Conservation (phyloP, 129 eudicot species). For the Glebionis coronaria region DNA sequence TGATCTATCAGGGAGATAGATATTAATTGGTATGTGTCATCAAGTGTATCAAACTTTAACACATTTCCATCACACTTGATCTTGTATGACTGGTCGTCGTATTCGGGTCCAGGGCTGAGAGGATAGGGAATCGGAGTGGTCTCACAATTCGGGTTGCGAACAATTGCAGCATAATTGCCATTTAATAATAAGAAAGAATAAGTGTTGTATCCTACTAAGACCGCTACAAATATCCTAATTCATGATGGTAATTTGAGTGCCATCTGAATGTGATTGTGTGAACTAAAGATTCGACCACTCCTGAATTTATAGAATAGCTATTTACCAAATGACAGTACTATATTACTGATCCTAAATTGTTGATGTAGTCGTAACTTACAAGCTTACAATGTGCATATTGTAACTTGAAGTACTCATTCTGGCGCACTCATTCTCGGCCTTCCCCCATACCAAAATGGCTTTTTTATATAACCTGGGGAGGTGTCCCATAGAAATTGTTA, state of each 20-base stretch:
- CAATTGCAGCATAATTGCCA: conserved; percentile 5
- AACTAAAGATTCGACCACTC: conserved; percentile 15
- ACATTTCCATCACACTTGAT: conserved; percentile 37
- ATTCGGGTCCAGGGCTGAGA: conserved; percentile 48
- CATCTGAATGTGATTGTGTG: conserved; percentile 13
- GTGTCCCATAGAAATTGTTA: too few species aligned
- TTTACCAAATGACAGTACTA: not conserved
- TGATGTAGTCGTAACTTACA: not conserved
- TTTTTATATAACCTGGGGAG: too few species aligned
- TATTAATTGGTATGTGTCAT: conserved; percentile 44
- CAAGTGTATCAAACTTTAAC: conserved; percentile 44
- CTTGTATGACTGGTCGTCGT: conserved; percentile 53
- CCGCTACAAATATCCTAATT: not conserved
- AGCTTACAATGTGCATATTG: not conserved
- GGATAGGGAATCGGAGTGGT: conserved; percentile 58
- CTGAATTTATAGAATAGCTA: conserved; percentile 19
- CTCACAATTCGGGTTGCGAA: conserved; percentile 51
- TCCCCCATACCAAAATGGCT: conserved; percentile 16
- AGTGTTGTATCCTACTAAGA: conserved; percentile 1
- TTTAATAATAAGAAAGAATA: conserved; percentile 9
- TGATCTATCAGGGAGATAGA: conserved; percentile 40
- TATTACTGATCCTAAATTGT: too few species aligned
- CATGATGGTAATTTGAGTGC: conserved; percentile 1
- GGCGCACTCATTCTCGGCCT: conserved; percentile 5
- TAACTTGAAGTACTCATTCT: not conserved